These are phyloP conservation scores for Rhizophora apiculata DNA, from an alignment of 345 rosid species.

Conservation along the genomic window DNA sequence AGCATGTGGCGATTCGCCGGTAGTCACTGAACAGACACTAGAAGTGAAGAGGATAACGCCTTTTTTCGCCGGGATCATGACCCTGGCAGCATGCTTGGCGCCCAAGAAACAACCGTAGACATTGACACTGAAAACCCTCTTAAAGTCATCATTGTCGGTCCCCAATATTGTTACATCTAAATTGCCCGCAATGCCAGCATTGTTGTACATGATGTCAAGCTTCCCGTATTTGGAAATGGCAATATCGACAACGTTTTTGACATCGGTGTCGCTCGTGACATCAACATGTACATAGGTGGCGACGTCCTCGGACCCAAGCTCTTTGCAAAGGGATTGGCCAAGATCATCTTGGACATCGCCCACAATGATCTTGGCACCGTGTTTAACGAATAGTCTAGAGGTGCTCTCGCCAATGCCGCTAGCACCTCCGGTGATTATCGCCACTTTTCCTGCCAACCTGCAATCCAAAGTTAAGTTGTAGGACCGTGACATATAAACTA, in stretches of 20 bases:
- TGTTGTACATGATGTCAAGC: conserved; percentile 48
- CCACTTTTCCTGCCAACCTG: conserved; percentile 45
- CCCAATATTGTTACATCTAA: conserved; percentile 22
- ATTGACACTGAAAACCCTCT: conserved; percentile 36
- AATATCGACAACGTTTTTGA: conserved; percentile 26
- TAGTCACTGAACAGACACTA: conserved; percentile 25
- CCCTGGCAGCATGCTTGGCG: conserved; percentile 50
- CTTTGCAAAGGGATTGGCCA: conserved; percentile 34
- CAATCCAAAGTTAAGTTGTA: background rate
- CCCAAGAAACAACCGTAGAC: conserved; percentile 39
- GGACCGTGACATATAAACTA: background rate
- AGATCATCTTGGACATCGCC: conserved; percentile 44
- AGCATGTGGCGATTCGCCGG: conserved; percentile 34
- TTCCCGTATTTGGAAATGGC: conserved; percentile 36
- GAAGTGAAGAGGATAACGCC: conserved; percentile 46
- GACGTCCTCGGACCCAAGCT: conserved; percentile 12
- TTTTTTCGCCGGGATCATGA: conserved; percentile 40
- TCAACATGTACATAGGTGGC: conserved; percentile 39
- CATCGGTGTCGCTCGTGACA: conserved; percentile 34
- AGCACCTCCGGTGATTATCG: conserved; percentile 44
- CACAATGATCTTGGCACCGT: conserved; percentile 40
- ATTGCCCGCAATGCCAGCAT: conserved; percentile 38
- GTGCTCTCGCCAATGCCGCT: conserved; percentile 42
- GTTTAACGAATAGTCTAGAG: conserved; percentile 27
- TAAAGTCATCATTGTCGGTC: conserved; percentile 28